Percentiles rank a stretch among this genome's conserved stretches.
Evolutionary conservation across 345 rosid species (phyloP).

Genomic region (Corchorus capsularis): DNA sequence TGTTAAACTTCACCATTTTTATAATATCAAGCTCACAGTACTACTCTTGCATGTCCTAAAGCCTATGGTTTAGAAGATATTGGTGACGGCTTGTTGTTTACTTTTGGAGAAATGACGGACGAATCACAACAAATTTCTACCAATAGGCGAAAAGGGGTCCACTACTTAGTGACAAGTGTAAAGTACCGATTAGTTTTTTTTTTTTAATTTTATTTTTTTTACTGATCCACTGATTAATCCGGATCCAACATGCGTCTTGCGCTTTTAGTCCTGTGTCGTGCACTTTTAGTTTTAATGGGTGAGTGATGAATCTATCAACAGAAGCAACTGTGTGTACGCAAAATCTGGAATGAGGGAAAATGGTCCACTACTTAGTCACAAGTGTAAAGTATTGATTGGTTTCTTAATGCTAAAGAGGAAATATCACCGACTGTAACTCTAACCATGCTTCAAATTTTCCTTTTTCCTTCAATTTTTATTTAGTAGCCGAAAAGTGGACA

Average conservation of each 20-base stretch:
- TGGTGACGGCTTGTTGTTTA: neutral
- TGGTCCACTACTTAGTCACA: neutral
- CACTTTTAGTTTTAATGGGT: too few relatives aligned
- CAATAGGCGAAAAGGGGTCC: neutral
- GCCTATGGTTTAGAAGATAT: neutral
- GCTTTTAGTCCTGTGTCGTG: too few relatives aligned
- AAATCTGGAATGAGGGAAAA: too few relatives aligned
- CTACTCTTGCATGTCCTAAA: neutral
- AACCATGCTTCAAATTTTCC: neutral
- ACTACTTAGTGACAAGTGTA: neutral
- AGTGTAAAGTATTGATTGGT: neutral
- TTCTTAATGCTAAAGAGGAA: neutral
- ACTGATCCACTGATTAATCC: too few relatives aligned
- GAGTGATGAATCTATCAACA: too few relatives aligned
- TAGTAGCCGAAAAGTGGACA: neutral
- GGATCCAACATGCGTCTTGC: too few relatives aligned
- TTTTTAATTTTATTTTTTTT: too few relatives aligned
- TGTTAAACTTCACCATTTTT: constrained; percentile 12
- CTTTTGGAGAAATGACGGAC: constrained; percentile 11
- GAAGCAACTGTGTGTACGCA: too few relatives aligned
- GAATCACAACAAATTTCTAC: neutral
- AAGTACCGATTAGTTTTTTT: too few relatives aligned
- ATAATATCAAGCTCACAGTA: neutral
- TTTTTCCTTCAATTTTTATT: neutral
- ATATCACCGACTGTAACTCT: neutral